Conservation (phyloP, 176 grass and related monocot genomes). For the Areca catechu region DNA sequence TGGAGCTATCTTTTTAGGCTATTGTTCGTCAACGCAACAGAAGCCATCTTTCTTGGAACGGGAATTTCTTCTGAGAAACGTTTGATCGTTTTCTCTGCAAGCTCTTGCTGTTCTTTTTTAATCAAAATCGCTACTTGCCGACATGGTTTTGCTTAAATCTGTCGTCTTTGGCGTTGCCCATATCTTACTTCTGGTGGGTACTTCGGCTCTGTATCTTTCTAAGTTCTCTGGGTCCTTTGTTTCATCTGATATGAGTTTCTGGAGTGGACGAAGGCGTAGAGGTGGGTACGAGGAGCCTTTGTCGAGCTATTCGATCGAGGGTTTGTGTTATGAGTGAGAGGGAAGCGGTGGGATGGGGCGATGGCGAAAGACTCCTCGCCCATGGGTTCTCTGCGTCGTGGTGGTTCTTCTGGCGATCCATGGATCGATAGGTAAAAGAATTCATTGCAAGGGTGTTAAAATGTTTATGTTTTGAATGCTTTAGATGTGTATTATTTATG, state of each 20-base stretch:
- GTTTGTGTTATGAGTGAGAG: not conserved
- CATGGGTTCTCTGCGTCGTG: not conserved
- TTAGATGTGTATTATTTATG: not conserved
- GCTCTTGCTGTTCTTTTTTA: too few species aligned
- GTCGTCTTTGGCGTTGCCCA: not conserved
- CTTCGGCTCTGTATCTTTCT: not conserved
- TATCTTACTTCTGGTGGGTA: not conserved
- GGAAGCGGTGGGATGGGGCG: not conserved
- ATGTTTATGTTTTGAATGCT: not conserved
- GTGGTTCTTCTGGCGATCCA: not conserved
- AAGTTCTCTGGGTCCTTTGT: not conserved
- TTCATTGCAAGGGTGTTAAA: not conserved
- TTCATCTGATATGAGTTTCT: not conserved
- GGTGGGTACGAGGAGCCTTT: not conserved
- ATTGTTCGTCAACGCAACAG: too few species aligned
- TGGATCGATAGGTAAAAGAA: not conserved
- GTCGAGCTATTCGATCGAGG: not conserved
- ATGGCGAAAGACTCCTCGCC: not conserved
- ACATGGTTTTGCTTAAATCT: slow-evolving; percentile 6
- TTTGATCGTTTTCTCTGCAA: too few species aligned
- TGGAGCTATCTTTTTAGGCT: too few species aligned
- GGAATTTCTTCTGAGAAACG: too few species aligned
- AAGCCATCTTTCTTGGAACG: too few species aligned
- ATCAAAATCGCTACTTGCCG: not conserved
- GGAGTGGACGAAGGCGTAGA: not conserved